Percentiles rank a stretch among this genome's conserved stretches.
Evolutionary conservation across 768 basidiomycete genomes (phyloP).

Genomic region (Russula vinacea): DNA sequence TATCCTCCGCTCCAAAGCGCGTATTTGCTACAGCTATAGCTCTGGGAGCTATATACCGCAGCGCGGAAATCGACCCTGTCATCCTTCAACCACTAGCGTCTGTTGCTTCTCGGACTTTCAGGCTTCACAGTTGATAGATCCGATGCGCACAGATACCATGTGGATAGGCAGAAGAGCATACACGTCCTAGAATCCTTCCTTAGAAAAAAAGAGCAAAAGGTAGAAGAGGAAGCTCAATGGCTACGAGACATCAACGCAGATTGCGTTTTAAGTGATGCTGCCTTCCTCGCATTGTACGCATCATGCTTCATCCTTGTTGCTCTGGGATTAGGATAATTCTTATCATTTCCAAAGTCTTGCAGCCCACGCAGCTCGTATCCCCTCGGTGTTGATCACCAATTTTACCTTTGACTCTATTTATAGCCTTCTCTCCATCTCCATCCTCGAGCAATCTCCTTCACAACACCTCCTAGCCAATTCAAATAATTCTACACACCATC

Average conservation of each 20-base stretch:
- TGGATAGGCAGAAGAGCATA: slow-evolving; percentile 69
- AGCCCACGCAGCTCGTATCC: slow-evolving; percentile 60
- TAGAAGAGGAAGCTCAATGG: slow-evolving; percentile 58
- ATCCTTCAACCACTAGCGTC: slow-evolving; percentile 79
- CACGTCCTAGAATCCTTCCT: slow-evolving; percentile 60
- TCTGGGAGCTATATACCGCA: slow-evolving; percentile 62
- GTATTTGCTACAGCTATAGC: slow-evolving; percentile 65
- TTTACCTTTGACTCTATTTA: slow-evolving; percentile 85
- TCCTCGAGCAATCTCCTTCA: slow-evolving; percentile 36
- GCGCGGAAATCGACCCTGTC: slow-evolving; percentile 73
- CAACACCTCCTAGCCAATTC: slow-evolving; percentile 12
- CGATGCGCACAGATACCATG: slow-evolving; percentile 51
- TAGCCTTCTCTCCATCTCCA: slow-evolving; percentile 62
- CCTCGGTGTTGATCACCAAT: slow-evolving; percentile 72
- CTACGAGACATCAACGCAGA: slow-evolving; percentile 48
- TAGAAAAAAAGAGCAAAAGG: slow-evolving; percentile 48
- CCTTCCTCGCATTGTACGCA: slow-evolving; percentile 71
- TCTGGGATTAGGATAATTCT: background rate
- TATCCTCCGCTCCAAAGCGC: slow-evolving; percentile 70
- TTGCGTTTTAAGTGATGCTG: slow-evolving; percentile 72
- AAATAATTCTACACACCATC: background rate
- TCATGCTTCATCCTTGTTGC: background rate
- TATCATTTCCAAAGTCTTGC: slow-evolving; percentile 49
- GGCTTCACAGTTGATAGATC: slow-evolving; percentile 14
- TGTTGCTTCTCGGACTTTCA: slow-evolving; percentile 32